Percentiles rank a stretch among this genome's conserved stretches.
These are phyloP conservation scores for Lupinus albus DNA, from an alignment of 306 rosid genomes.

Conservation along the genomic window DNA sequence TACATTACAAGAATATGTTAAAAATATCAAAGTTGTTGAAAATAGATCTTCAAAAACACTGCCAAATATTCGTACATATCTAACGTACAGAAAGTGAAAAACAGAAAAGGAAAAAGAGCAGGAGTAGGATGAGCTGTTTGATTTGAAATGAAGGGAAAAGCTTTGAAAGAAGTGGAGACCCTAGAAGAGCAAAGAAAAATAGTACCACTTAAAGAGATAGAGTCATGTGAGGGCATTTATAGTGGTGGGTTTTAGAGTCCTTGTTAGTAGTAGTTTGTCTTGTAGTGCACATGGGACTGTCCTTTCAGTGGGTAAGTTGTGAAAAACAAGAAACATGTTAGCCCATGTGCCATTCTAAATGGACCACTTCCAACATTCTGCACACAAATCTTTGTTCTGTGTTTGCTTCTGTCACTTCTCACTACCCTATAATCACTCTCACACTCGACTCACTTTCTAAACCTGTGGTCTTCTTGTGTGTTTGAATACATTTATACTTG, in stretches of 20 bases:
- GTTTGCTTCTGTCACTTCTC: background rate
- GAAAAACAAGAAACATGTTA: constrained; percentile 67
- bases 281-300: constrained; percentile 70
- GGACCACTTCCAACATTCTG: constrained; percentile 45
- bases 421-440: constrained; percentile 25
- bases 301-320: constrained; percentile 47
- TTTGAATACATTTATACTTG: background rate
- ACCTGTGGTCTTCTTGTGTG: background rate
- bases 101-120: background rate
- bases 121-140: constrained; percentile 59
- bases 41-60: too few species aligned
- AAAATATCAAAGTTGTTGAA: too few species aligned
- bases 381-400: constrained; percentile 36
- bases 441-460: constrained; percentile 16
- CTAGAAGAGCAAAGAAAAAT: constrained; percentile 44
- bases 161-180: constrained; percentile 34
- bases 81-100: constrained; percentile 3
- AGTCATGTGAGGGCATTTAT: constrained; percentile 77
- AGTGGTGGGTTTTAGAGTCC: constrained; percentile 62
- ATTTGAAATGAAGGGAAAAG: constrained; percentile 52
- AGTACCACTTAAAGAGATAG: constrained; percentile 43
- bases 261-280: constrained; percentile 33
- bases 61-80: background rate
- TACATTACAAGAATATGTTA: too few species aligned
- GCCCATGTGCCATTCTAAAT: constrained; percentile 71